These are phyloP conservation scores for Apostasia shenzhenica DNA, from an alignment of 106 monocot genomes.

Conservation along the genomic window DNA sequence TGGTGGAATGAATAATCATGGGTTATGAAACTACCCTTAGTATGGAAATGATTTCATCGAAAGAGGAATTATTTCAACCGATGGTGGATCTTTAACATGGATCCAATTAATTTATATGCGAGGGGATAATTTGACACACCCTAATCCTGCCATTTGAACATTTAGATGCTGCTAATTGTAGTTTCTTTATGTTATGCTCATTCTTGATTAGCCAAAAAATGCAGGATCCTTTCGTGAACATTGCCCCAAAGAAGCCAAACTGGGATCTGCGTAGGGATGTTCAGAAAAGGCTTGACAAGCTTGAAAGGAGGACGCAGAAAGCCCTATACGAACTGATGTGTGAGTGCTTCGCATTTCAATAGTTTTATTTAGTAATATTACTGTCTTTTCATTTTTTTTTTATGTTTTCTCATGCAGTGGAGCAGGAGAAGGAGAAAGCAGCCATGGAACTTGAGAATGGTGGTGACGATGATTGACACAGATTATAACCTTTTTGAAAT, in stretches of 20 bases:
- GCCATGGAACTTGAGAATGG: constrained; percentile 28
- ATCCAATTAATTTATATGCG: too few species aligned
- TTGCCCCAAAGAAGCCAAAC: constrained; percentile 99
- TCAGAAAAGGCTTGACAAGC: constrained; percentile 93
- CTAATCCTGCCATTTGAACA: too few species aligned
- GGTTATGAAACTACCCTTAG: too few species aligned
- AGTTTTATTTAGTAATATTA: not conserved
- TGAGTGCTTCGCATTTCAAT: constrained; percentile 10
- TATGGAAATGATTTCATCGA: too few species aligned
- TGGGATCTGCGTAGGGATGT: constrained; percentile 94
- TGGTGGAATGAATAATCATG: too few species aligned
- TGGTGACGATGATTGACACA: constrained; percentile 4
- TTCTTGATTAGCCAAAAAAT: not conserved
- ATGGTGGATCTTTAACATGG: too few species aligned
- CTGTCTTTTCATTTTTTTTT: not conserved
- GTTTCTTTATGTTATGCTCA: not conserved
- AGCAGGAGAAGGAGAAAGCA: constrained; percentile 62
- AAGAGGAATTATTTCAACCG: too few species aligned
- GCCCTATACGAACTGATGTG: constrained; percentile 68
- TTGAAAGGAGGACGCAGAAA: constrained; percentile 91
- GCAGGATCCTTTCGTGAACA: constrained; percentile 94
- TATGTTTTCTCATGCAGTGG: constrained; percentile 21
- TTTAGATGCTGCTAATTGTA: not conserved
- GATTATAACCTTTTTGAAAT: too few species aligned
- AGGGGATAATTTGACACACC: too few species aligned